Conservation (phyloP, 768 basidiomycete genomes). For the Fibroporia radiculosa region DNA sequence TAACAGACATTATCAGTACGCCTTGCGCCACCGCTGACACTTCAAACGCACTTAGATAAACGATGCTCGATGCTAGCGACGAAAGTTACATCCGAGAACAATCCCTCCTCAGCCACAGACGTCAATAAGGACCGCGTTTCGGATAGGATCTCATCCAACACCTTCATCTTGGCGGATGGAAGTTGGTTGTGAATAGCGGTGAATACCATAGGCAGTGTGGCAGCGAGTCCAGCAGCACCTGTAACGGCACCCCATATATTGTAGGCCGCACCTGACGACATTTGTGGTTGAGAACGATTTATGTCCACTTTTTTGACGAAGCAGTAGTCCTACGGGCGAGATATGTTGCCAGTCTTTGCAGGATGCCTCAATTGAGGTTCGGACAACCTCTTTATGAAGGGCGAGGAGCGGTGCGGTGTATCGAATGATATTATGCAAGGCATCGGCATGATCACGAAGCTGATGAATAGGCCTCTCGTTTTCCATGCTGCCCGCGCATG, state of each 20-base stretch:
- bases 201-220: neutral
- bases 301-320: neutral
- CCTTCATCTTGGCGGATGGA: neutral
- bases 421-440: too few relatives aligned
- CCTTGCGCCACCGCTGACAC: neutral
- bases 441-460: neutral
- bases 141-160: neutral
- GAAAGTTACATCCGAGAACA: neutral
- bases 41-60: neutral
- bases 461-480: neutral
- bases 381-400: too few relatives aligned
- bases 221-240: constrained; percentile 1
- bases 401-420: too few relatives aligned
- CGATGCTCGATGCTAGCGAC: neutral
- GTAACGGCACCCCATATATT: constrained; percentile 6
- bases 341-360: neutral
- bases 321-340: neutral
- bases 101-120: neutral
- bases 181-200: neutral
- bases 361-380: neutral
- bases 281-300: neutral
- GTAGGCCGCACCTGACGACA: neutral
- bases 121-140: constrained; percentile 1
- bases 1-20: neutral
- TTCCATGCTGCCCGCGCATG: too few relatives aligned